phyloP scores from a whole-genome alignment of 768 basidiomycete genomes.

The Boletus huronensis region DNA sequence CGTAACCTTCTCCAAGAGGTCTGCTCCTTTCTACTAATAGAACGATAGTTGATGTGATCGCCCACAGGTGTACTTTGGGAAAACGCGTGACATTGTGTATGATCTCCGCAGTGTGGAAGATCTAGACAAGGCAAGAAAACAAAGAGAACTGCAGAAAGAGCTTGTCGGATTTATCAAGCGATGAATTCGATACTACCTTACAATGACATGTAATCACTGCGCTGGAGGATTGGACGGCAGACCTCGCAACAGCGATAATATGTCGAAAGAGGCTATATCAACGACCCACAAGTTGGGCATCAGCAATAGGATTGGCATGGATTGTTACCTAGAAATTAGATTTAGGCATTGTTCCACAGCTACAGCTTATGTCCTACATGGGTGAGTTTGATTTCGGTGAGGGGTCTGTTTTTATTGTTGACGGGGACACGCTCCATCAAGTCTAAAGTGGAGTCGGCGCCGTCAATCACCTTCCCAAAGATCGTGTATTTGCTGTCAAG shows the following conservation, averaged over 20 bases:
- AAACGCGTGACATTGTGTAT: slow-evolving; percentile 92
- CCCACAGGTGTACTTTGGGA: slow-evolving; percentile 84
- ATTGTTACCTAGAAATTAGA: slow-evolving; percentile 61
- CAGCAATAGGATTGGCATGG: slow-evolving; percentile 94
- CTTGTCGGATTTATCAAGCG: slow-evolving; percentile 83
- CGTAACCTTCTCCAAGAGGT: slow-evolving; percentile 90
- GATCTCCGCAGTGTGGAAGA: slow-evolving; percentile 88
- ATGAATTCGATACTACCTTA: slow-evolving; percentile 32
- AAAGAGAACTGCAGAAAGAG: slow-evolving; percentile 87
- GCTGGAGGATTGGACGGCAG: not conserved
- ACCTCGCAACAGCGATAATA: not conserved
- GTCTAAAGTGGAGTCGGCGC: slow-evolving; percentile 89
- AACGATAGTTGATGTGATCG: slow-evolving; percentile 9
- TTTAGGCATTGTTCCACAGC: not conserved
- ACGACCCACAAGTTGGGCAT: slow-evolving; percentile 43
- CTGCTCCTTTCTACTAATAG: slow-evolving; percentile 11
- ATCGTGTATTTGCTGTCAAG: slow-evolving; percentile 95
- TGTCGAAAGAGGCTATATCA: slow-evolving; percentile 11
- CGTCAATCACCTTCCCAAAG: slow-evolving; percentile 97
- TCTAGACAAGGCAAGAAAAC: slow-evolving; percentile 73
- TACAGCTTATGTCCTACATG: slow-evolving; percentile 48
- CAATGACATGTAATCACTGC: slow-evolving; percentile 10
- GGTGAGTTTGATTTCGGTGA: slow-evolving; percentile 78
- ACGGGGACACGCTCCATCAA: slow-evolving; percentile 92
- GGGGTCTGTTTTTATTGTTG: slow-evolving; percentile 83